Base-by-base conservation (phyloP, 495 filamentous ascomycete genomes). In the Annulohypoxylon nitens region DNA sequence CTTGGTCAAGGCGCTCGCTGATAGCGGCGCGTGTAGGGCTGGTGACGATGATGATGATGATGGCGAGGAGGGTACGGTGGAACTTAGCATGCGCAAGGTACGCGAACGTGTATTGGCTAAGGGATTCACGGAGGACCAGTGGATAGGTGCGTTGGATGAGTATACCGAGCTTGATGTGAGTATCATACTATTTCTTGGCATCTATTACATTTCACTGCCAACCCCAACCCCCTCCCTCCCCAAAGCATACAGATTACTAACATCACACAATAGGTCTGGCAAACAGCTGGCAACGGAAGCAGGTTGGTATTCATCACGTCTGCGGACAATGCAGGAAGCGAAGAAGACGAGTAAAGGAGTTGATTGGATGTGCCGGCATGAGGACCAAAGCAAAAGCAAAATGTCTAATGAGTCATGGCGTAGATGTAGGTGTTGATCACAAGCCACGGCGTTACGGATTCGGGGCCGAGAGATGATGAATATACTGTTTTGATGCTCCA, bases 71-170 rank as follows among this genome's bases (percentile, higher is more conserved):
- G 75, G 67, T 43, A 78, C 73, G 82, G 89, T 93, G 3, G 94
- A 97, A 81, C 80, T 99, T 70, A 95, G 91, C 81, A 86, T 99
- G 85, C 86, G 91, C 69, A 92, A 92, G 79, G 92, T 99, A 39
- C 86, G 93, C 73, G 94, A 98, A 78, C 79, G 96, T 47, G 93
- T 98, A 30, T 86, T 98, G 71, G 96, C 93, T 30, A 98, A 97
- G 86, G 97, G 97, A 8, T 99, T 98, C 76, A 98, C 97, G 4
- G 92, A 93, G 72, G 92, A 97, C 82, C 94, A 98, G 78, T 92
- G 97, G 81, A 86, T 90, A 58, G 88, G 88, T 70, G 92, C 94
- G 41, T 86, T 99, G 73, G 91, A 95, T 62, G 96, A 98, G 83
- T 99, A 99, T 81, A 89, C 92, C 6, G 84, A 89, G 68, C 77